Evolutionary conservation across 345 rosid genomes (phyloP), one percentile per base, ranked within the genome.

Genomic region (Lumnitzera racemosa): DNA sequence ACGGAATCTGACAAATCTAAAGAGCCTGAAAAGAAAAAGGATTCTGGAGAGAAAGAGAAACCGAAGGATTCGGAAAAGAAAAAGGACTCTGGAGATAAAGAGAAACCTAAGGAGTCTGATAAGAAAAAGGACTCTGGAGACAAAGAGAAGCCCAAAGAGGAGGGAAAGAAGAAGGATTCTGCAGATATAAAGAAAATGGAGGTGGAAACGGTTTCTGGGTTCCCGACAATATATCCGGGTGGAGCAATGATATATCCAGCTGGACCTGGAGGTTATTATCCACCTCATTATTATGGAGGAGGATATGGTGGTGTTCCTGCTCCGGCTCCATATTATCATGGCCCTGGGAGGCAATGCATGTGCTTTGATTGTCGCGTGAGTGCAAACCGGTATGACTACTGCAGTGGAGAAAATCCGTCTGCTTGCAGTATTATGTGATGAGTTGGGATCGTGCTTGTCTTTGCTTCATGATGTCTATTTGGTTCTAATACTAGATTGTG

Each of bases 381-480:
- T 5, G 48, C 51, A 23, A 50, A 59, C 36, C 67, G 51, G 24
- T 58, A 46, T 12, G 71, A 65, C 27, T 65, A 64, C 61, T 43
- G 61, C 4, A 49, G 62, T 17, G 73, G 71, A 12, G 76, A 76
- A 49, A 72, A 72, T 53, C 73, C 73, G 2, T 15, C 49, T 16
- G 55, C 47, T 2, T 76, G 80, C 61, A 51, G 59, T 1, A 59
- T 76, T 63, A 71, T 76, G 80, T 76, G 24, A 67, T 12, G 17
- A 12, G 13, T 11, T 17, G 48, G 20, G 24, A 11, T 24, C 49
- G 15, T 12, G 53, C 8, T 36, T 59, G 64, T 36, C 43, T 36
- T 9, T 7, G 43, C 43, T 36, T 36, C 43, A 36, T 36, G 43
- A 36, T 36, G 11, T 36, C 43, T 36, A 36, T 36, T 36, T 9